Evolutionary conservation across 805 yeast species (phyloP).

Genomic region (Myxozyma mucilagina): DNA sequence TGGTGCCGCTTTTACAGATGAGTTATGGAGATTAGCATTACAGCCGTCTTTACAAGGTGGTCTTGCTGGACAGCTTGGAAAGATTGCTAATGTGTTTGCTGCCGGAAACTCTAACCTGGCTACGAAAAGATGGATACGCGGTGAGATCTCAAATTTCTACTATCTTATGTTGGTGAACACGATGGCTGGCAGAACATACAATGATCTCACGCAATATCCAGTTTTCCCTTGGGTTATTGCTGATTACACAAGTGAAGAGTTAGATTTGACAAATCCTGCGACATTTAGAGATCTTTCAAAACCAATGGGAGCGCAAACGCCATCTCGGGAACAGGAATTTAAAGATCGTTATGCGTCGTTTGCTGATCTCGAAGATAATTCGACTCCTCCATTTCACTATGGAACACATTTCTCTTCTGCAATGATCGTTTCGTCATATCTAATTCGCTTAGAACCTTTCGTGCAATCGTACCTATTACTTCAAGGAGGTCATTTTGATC

Average conservation of each 20-base stretch:
- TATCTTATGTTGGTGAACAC: constrained; percentile 79
- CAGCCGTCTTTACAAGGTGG: constrained; percentile 32
- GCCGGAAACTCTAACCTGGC: constrained; percentile 44
- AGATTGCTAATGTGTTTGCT: constrained; percentile 50
- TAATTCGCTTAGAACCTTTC: constrained; percentile 76
- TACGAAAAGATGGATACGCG: constrained; percentile 71
- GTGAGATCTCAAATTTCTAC: constrained; percentile 79
- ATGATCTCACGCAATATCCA: constrained; percentile 87
- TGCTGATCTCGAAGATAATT: constrained; percentile 56
- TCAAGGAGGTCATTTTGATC: constrained; percentile 89
- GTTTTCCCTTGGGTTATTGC: constrained; percentile 90
- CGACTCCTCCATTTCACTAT: constrained; percentile 79
- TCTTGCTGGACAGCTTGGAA: constrained; percentile 44
- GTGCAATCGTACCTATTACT: constrained; percentile 73
- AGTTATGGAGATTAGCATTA: constrained; percentile 24
- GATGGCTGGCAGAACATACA: constrained; percentile 83
- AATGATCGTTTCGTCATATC: constrained; percentile 82
- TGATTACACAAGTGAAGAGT: constrained; percentile 68
- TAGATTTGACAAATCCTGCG: constrained; percentile 64
- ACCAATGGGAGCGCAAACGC: constrained; percentile 89
- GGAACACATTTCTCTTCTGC: constrained; percentile 94
- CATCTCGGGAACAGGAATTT: constrained; percentile 60
- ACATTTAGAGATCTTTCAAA: constrained; percentile 74
- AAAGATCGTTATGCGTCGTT: constrained; percentile 72
- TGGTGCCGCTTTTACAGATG: constrained; percentile 37